These are phyloP conservation scores for Nematodospora valgi DNA, from an alignment of 805 yeast species.

Conservation along the genomic window DNA sequence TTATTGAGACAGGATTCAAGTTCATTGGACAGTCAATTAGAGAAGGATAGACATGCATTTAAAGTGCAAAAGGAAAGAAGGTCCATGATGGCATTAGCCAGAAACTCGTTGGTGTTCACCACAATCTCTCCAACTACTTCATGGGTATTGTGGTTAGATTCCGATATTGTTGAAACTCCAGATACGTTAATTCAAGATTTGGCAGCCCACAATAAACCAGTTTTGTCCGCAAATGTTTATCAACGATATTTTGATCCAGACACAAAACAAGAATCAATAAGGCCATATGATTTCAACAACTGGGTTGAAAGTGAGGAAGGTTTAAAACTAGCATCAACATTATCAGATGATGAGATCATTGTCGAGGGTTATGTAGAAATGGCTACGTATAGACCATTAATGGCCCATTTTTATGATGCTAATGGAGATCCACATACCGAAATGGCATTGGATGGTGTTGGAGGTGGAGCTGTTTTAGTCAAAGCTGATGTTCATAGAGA, in stretches of 20 bases:
- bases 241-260: constrained; percentile 71
- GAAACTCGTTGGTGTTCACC: constrained; percentile 87
- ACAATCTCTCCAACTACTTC: constrained; percentile 85
- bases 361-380: constrained; percentile 93
- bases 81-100: constrained; percentile 86
- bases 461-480: constrained; percentile 94
- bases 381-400: constrained; percentile 90
- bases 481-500: constrained; percentile 98
- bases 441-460: constrained; percentile 93
- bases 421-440: constrained; percentile 60
- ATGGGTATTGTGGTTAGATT: constrained; percentile 96
- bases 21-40: constrained; percentile 68
- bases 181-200: constrained; percentile 79
- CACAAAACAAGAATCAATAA: constrained; percentile 49
- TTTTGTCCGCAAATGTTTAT: constrained; percentile 88
- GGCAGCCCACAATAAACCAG: constrained; percentile 80
- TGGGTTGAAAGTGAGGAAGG: constrained; percentile 91
- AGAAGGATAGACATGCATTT: constrained; percentile 88
- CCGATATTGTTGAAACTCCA: constrained; percentile 91
- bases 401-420: constrained; percentile 82
- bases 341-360: constrained; percentile 86
- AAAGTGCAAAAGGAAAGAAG: constrained; percentile 86
- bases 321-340: constrained; percentile 60
- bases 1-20: constrained; percentile 88
- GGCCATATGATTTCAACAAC: constrained; percentile 95